phyloP scores from a whole-genome alignment of 495 filamentous ascomycete genomes.

The Cetradonia linearis region DNA sequence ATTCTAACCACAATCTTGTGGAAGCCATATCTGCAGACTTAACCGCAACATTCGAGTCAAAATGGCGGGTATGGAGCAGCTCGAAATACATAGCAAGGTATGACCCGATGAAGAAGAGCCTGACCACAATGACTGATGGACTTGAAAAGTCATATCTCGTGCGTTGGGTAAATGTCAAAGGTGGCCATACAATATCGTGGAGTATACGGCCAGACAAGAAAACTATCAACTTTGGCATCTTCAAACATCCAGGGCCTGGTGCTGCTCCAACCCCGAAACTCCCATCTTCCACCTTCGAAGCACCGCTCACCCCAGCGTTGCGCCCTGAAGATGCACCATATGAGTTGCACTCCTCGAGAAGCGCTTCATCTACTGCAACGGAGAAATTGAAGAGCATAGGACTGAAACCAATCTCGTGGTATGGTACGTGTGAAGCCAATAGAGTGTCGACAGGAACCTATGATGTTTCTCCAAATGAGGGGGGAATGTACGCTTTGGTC shows the following conservation, averaged over 20 bases:
- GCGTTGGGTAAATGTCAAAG: slow-evolving; percentile 87
- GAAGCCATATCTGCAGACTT: background rate
- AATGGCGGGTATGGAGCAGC: slow-evolving; percentile 93
- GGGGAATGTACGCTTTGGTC: slow-evolving; percentile 90
- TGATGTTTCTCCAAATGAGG: slow-evolving; percentile 59
- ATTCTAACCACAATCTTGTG: no score
- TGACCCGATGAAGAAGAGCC: slow-evolving; percentile 17
- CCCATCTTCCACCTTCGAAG: slow-evolving; percentile 41
- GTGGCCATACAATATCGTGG: slow-evolving; percentile 90
- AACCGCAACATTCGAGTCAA: background rate
- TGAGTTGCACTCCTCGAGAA: slow-evolving; percentile 38
- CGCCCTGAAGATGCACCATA: slow-evolving; percentile 34
- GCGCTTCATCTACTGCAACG: slow-evolving; percentile 50
- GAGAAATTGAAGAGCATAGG: slow-evolving; percentile 80
- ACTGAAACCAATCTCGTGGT: slow-evolving; percentile 76
- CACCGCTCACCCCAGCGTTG: slow-evolving; percentile 31
- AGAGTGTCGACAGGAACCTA: slow-evolving; percentile 88
- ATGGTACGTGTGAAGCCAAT: slow-evolving; percentile 91
- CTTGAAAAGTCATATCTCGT: slow-evolving; percentile 78
- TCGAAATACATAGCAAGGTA: slow-evolving; percentile 97
- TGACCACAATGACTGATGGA: background rate
- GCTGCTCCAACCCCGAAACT: slow-evolving; percentile 40
- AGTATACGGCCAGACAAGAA: slow-evolving; percentile 93
- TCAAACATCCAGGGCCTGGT: slow-evolving; percentile 80
- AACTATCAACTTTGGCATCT: slow-evolving; percentile 94